Percentiles rank a stretch among this genome's conserved stretches.
These are phyloP conservation scores for Vigna trinervia DNA, from an alignment of 306 rosid genomes.

Conservation along the genomic window DNA sequence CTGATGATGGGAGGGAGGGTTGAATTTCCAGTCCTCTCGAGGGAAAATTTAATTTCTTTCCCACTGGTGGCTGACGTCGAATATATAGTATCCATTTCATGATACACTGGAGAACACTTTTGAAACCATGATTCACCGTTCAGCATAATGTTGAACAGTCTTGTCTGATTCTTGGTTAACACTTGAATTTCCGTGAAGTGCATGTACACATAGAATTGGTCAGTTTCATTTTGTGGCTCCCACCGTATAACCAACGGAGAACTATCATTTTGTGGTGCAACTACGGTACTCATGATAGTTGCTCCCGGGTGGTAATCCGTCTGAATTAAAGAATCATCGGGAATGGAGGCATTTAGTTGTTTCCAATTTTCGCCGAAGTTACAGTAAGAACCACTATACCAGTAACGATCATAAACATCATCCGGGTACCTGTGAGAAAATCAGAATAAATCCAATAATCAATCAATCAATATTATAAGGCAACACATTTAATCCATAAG, in stretches of 20 bases:
- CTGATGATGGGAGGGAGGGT: constrained; percentile 52
- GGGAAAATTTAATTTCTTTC: neutral
- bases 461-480: neutral
- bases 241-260: neutral
- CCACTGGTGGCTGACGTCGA: neutral
- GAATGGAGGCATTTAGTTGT: neutral
- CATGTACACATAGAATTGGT: constrained; percentile 39
- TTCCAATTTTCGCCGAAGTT: neutral
- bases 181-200: constrained; percentile 44
- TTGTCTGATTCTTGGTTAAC: constrained; percentile 35
- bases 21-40: constrained; percentile 27
- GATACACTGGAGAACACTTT: neutral
- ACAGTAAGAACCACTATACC: constrained; percentile 5
- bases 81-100: rapidly evolving
- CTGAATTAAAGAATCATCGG: neutral
- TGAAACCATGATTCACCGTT: neutral
- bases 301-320: constrained; percentile 11
- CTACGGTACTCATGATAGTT: constrained; percentile 36
- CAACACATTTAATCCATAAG: neutral
- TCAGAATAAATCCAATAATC: neutral
- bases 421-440: constrained; percentile 36
- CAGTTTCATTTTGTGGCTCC: neutral
- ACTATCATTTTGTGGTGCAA: constrained; percentile 28
- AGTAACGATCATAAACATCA: constrained; percentile 51
- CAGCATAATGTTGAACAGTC: constrained; percentile 37